These are phyloP conservation scores for Phytophthora podocarpi DNA, from an alignment of 352 stramenopile genomes.

Conservation along the genomic window DNA sequence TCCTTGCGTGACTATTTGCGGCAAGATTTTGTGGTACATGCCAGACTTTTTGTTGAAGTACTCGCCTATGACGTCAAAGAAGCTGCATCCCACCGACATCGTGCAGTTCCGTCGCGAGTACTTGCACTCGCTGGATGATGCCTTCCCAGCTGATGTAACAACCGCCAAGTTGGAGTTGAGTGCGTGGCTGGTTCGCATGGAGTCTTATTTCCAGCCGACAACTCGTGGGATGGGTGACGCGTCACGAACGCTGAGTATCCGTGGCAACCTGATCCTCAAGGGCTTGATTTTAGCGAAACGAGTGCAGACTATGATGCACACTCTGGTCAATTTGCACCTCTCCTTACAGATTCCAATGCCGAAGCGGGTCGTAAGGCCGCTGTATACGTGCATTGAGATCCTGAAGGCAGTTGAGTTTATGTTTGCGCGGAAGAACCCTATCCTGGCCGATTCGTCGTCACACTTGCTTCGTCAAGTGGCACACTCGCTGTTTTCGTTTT, in stretches of 20 bases:
- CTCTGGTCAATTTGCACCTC: slow-evolving; percentile 89
- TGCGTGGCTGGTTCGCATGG: slow-evolving; percentile 87
- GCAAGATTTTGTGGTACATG: slow-evolving; percentile 87
- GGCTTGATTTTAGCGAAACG: slow-evolving; percentile 89
- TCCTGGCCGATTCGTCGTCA: slow-evolving; percentile 74
- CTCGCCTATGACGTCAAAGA: slow-evolving; percentile 84
- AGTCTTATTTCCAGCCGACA: slow-evolving; percentile 87
- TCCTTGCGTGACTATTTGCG: slow-evolving; percentile 84
- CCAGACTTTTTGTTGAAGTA: slow-evolving; percentile 89
- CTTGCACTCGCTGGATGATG: slow-evolving; percentile 77
- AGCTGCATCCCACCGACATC: slow-evolving; percentile 77
- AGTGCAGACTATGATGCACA: slow-evolving; percentile 92
- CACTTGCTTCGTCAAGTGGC: slow-evolving; percentile 81
- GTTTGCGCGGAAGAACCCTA: slow-evolving; percentile 88
- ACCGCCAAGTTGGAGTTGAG: slow-evolving; percentile 82
- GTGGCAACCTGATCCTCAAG: slow-evolving; percentile 91
- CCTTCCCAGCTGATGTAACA: slow-evolving; percentile 79
- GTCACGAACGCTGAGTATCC: slow-evolving; percentile 78
- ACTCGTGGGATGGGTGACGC: slow-evolving; percentile 76
- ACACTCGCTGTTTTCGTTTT: slow-evolving; percentile 80
- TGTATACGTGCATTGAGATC: slow-evolving; percentile 91
- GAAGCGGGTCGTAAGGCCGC: slow-evolving; percentile 82
- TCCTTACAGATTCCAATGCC: slow-evolving; percentile 85
- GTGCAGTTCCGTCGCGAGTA: slow-evolving; percentile 82
- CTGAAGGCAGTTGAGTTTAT: slow-evolving; percentile 94